Evolutionary conservation across 192 early-diverging fungal genomes (phyloP), one percentile per base, ranked within the genome.

Genomic region (Haplosporangium gracile): DNA sequence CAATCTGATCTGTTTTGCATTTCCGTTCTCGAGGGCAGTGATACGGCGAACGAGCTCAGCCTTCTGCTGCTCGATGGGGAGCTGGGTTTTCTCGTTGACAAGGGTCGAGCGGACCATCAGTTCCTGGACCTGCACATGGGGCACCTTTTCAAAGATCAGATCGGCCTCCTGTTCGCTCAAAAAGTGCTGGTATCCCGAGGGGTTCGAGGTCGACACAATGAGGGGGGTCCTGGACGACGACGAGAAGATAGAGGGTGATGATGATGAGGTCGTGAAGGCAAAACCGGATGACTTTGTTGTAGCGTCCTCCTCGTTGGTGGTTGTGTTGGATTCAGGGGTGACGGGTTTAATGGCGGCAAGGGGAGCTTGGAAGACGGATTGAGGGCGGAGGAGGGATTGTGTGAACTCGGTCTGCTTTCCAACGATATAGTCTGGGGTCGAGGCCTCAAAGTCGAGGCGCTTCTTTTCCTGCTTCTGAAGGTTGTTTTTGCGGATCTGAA

Each of bases 11-110:
- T 92, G 92, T 80, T 94, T 94, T 71, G 94, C 91, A 82, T 92
- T 95, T 20, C 95, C 94, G 82, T 97, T 99, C 81, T 97, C 95
- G 74, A 98, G 87, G 43, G 94, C 91, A 49, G 97, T 88, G 51
- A 98, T 94, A 43, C 93, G 93, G 42, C 93, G 89, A 42, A 96
- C 88, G 36, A 93, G 87, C 71, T 95, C 93, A 22, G 90, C 92
- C 87, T 95, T 93, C 36, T 85, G 82, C 74, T 73, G 91, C 90
- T 78, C 68, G 42, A 85, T 88, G 68, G 72, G 88, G 38, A 81
- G 87, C 81, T 70, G 90, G 68, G 40, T 79, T 84, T 38, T 76
- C 78, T 79, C 83, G 26, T 74, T 82, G n/a, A 81, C 79, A 40
- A 80, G 68, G 8, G 75, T 45, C 10, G 82, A 84, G 16, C 65